Evolutionary conservation across 768 basidiomycete species (phyloP), one percentile per base, ranked within the genome.

Genomic region (Auricularia auricula-judae): DNA sequence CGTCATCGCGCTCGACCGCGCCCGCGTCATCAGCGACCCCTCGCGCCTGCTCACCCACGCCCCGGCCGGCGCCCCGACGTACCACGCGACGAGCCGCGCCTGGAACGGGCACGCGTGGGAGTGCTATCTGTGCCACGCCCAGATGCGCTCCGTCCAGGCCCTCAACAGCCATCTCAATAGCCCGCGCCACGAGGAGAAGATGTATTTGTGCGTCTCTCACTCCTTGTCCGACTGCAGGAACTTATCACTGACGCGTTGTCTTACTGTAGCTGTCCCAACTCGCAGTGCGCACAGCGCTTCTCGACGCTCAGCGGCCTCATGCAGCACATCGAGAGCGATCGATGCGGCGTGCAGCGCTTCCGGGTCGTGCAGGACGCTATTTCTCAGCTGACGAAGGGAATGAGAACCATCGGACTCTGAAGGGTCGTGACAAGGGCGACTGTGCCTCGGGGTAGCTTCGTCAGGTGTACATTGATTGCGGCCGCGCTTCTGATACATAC

Each of bases 121-220:
- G 72, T 89, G 87, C 72, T 82, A 83, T 69, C 72, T 89, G 33
- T 89, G 88, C 71, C 79, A 83, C 70, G 64, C 62, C 23, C 67
- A 61, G 12, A 85, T 79, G 68, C 35, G 68, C 61, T 68, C 74
- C 0, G 78, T 87, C 12, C 11, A 16, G 0, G 74, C 72, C 5
- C 77, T 89, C 61, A 86, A 89, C 68, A 76, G 80, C 66, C 89
- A 89, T 69, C 77, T 89, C 54, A 76, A 78, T 61, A 88, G 87
- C 72, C 84, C 88, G 2, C 74, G 69, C 2, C 88, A 88, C 69
- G 72, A 79, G 67, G 76, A 79, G 1, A 78, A 76, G 70, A 75
- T 80, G 2, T 88, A 85, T 68, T 68, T 59, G 56, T 59, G 47
- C 47, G 47, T 59, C 29, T 59, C 23, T 34, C 12, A 21, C 1